These are phyloP conservation scores for Pythium aphanidermatum DNA, from an alignment of 352 stramenopile species.

Conservation along the genomic window DNA sequence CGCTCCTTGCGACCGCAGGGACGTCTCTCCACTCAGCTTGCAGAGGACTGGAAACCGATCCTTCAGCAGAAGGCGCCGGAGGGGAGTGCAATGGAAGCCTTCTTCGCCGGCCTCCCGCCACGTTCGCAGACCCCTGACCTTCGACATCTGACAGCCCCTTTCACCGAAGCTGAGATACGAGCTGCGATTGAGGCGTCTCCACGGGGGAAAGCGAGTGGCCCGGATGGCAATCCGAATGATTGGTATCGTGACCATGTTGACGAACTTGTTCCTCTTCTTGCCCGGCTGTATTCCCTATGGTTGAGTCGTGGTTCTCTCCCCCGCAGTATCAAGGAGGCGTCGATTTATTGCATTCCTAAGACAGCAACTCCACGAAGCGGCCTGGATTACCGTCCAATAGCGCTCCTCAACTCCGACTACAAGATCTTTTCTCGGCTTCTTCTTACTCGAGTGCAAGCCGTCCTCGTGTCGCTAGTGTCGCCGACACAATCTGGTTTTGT, in stretches of 20 bases:
- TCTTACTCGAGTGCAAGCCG: not conserved
- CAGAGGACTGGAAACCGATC: too few species aligned
- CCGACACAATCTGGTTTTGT: slow-evolving; percentile 13
- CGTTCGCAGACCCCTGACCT: not conserved
- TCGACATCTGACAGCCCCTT: not conserved
- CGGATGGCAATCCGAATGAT: slow-evolving; percentile 2
- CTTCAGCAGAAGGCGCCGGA: too few species aligned
- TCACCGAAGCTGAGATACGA: not conserved
- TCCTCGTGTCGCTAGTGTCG: not conserved
- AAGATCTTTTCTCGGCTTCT: slow-evolving; percentile 12
- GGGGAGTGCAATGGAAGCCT: too few species aligned
- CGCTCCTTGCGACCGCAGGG: too few species aligned
- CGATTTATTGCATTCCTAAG: slow-evolving; percentile 1
- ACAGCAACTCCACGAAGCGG: not conserved
- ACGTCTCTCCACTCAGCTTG: too few species aligned
- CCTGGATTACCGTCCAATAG: slow-evolving; percentile 11
- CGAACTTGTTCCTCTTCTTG: not conserved
- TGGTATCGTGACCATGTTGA: slow-evolving; percentile 1
- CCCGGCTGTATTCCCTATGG: not conserved
- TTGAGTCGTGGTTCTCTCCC: not conserved
- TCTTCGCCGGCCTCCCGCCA: not conserved
- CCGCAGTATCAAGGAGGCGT: not conserved
- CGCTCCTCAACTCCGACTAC: slow-evolving; percentile 10
- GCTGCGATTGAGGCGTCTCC: not conserved
- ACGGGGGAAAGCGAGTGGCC: not conserved